A percentile compares a stretch with the other conserved stretches of the same genome.
phyloP scores from a whole-genome alignment of 495 filamentous ascomycete species.

The Neurospora africana region DNA sequence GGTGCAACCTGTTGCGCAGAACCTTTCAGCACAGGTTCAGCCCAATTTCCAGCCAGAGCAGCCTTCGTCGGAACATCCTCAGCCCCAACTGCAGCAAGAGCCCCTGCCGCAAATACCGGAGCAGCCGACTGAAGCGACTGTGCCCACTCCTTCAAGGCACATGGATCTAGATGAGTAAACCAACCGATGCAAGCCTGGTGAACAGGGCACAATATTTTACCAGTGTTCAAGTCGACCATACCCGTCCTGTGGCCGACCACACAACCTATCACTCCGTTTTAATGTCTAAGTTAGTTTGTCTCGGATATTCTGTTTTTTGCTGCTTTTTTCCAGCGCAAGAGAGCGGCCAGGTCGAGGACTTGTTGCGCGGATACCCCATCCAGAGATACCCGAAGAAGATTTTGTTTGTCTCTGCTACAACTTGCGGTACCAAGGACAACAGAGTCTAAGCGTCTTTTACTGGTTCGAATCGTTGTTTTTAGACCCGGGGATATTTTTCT shows the following conservation, averaged over 20 bases:
- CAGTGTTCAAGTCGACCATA: not conserved
- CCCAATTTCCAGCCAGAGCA: not conserved
- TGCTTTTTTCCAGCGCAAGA: not conserved
- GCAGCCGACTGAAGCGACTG: not conserved
- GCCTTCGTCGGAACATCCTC: not conserved
- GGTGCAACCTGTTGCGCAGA: not conserved
- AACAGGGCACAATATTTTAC: not conserved
- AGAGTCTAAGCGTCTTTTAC: not conserved
- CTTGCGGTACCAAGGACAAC: not conserved
- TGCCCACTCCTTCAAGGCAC: not conserved
- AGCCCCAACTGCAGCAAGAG: not conserved
- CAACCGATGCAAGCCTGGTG: not conserved
- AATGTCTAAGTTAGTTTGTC: not conserved
- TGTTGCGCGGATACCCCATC: not conserved
- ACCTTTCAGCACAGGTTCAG: not conserved
- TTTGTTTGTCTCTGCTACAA: not conserved
- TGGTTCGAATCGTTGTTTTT: not conserved
- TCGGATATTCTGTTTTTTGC: not conserved
- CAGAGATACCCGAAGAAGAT: not conserved
- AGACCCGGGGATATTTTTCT: not conserved
- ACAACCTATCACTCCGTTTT: not conserved
- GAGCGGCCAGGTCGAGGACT: not conserved
- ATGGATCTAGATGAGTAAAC: not conserved
- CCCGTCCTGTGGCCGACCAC: not conserved
- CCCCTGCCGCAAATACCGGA: not conserved